Conservation (phyloP, 768 basidiomycete species). For the Phaeotremella fagi region DNA sequence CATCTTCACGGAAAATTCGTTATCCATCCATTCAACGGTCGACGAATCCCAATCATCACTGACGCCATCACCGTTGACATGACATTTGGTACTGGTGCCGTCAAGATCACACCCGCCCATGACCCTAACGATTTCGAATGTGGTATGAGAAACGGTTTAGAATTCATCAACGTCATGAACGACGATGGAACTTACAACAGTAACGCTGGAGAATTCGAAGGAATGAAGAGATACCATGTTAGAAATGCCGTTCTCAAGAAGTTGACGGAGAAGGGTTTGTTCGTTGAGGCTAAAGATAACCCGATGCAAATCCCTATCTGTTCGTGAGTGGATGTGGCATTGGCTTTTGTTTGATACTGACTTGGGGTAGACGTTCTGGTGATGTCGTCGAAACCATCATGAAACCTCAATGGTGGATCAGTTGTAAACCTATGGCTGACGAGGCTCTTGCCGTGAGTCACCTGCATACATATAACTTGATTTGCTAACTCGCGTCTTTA, state of each 20-base stretch:
- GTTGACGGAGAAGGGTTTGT: conserved; percentile 77
- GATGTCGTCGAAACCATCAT: conserved; percentile 91
- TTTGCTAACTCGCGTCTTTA: conserved; percentile 40
- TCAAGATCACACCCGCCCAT: conserved; percentile 98
- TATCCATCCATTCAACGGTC: conserved; percentile 78
- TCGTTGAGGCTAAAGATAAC: conserved; percentile 88
- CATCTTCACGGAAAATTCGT: conserved; percentile 93
- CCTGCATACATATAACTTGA: not conserved
- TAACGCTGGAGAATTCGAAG: conserved; percentile 82
- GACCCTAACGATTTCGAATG: conserved; percentile 97
- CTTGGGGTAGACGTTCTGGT: conserved; percentile 71
- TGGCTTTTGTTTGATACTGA: not conserved
- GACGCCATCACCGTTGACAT: conserved; percentile 84
- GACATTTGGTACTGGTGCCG: conserved; percentile 94
- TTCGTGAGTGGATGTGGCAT: conserved; percentile 54
- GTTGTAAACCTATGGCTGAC: conserved; percentile 82
- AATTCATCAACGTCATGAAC: conserved; percentile 90
- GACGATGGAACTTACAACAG: conserved; percentile 94
- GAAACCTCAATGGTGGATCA: conserved; percentile 99
- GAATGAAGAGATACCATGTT: conserved; percentile 97
- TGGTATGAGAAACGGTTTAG: conserved; percentile 75
- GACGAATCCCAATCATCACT: conserved; percentile 79
- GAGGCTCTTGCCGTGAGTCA: conserved; percentile 71
- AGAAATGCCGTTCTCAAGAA: conserved; percentile 75
- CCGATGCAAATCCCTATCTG: conserved; percentile 96